A percentile compares a stretch with the other conserved stretches of the same genome.
Conservation (phyloP, 805 yeast genomes). For the Barnettozyma sp. region DNA sequence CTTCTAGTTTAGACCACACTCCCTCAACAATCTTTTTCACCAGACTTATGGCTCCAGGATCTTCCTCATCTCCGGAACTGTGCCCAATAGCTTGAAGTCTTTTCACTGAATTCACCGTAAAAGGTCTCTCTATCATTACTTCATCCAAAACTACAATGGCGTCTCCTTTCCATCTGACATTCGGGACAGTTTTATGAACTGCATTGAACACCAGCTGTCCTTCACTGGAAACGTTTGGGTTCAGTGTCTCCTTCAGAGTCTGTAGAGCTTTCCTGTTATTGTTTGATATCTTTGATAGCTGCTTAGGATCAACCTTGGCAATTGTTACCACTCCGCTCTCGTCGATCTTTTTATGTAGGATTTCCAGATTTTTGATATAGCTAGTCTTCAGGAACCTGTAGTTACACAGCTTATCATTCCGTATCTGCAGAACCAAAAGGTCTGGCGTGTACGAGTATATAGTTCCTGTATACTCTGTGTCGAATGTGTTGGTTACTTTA, state of each 20-base stretch:
- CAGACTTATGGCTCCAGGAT: slow-evolving; percentile 29
- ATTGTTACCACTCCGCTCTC: slow-evolving; percentile 16
- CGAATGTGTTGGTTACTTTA: slow-evolving; percentile 52
- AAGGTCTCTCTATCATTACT: slow-evolving; percentile 39
- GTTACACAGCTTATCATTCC: slow-evolving; percentile 15
- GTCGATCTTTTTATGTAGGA: slow-evolving; percentile 34
- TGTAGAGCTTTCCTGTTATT: slow-evolving; percentile 20
- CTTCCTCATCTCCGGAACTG: slow-evolving; percentile 8
- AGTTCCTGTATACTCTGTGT: slow-evolving; percentile 51
- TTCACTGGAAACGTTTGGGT: slow-evolving; percentile 33
- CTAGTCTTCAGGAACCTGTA: slow-evolving; percentile 51
- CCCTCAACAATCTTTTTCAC: slow-evolving; percentile 45
- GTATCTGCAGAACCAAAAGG: slow-evolving; percentile 27
- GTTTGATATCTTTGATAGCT: slow-evolving; percentile 13
- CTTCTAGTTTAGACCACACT: slow-evolving; percentile 39
- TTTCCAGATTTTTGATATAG: slow-evolving; percentile 48
- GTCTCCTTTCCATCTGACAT: slow-evolving; percentile 38
- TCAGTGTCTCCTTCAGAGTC: slow-evolving; percentile 23
- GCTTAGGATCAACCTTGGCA: slow-evolving; percentile 11
- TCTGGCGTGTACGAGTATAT: slow-evolving; percentile 52
- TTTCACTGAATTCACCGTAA: slow-evolving; percentile 26
- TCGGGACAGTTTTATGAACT: slow-evolving; percentile 37
- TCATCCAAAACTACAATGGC: slow-evolving; percentile 41
- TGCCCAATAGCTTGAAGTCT: slow-evolving; percentile 9
- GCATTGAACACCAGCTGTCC: slow-evolving; percentile 40